phyloP scores from a whole-genome alignment of 306 rosid species.

The Vigna trinervia region DNA sequence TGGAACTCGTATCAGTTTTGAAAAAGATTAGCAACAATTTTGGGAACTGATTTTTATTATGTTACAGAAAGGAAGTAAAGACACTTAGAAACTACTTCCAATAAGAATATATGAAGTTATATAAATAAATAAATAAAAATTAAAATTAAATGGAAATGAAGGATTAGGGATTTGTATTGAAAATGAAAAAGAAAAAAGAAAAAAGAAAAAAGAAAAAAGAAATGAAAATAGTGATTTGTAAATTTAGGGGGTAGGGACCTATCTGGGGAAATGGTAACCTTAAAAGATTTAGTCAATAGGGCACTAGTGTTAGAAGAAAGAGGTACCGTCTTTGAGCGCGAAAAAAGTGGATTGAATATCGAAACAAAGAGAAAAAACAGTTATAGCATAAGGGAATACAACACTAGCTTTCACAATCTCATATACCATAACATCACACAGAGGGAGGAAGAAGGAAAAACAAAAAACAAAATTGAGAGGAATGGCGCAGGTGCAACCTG shows the following conservation, averaged over 20 bases:
- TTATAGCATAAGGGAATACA: conserved; percentile 44
- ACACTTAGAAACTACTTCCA: too few species aligned
- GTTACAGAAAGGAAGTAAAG: too few species aligned
- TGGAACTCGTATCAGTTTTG: too few species aligned
- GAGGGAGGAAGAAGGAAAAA: background rate
- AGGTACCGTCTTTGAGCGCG: conserved; percentile 52
- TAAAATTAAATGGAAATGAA: too few species aligned
- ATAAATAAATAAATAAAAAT: too few species aligned
- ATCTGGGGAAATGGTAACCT: conserved; percentile 40
- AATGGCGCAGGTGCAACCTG: conserved; percentile 67
- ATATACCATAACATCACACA: background rate
- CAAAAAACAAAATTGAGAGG: background rate
- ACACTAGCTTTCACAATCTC: conserved; percentile 34
- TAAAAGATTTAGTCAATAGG: conserved; percentile 50
- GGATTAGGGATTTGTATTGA: too few species aligned
- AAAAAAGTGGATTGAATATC: conserved; percentile 61
- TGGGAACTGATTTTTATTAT: too few species aligned
- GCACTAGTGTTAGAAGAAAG: conserved; percentile 27
- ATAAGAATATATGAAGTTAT: too few species aligned
- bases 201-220: too few species aligned
- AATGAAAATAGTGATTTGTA: too few species aligned
- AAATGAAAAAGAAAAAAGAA: too few species aligned
- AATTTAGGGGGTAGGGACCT: background rate
- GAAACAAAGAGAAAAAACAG: conserved; percentile 40
- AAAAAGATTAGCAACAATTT: too few species aligned